Percentiles rank a stretch among this genome's conserved stretches.
Conservation (phyloP, 2,329 filamentous ascomycete species). For the Ceratocystiopsis minuta region DNA sequence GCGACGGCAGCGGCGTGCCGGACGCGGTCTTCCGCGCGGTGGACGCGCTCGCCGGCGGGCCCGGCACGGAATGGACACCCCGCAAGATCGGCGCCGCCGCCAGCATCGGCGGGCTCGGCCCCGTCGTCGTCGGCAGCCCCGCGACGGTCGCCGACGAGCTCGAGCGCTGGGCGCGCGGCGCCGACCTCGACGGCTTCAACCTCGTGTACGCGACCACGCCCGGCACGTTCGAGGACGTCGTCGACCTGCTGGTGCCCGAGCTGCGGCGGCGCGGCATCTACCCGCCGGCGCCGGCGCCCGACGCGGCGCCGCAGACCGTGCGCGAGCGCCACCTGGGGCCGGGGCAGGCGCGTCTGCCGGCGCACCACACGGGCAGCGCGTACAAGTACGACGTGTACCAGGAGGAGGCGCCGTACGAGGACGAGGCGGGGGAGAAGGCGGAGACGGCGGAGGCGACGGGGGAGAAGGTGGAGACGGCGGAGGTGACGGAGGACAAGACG, state of each 20-base stretch:
- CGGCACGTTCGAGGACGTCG: conserved; percentile 46
- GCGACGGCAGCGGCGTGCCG: not conserved
- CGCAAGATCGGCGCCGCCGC: conserved; percentile 7
- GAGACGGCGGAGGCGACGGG: too few relatives aligned
- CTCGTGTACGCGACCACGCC: conserved; percentile 30
- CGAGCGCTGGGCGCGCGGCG: conserved; percentile 48
- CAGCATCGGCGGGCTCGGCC: conserved; percentile 9
- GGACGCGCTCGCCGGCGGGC: not conserved
- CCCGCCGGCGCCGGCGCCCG: not conserved
- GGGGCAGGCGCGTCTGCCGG: too few relatives aligned
- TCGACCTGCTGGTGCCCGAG: conserved; percentile 46
- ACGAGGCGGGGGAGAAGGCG: too few relatives aligned
- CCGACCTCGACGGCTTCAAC: conserved; percentile 60
- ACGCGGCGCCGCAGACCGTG: conserved; percentile 23
- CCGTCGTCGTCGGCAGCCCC: conserved; percentile 39
- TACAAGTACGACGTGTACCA: too few relatives aligned
- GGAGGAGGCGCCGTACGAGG: too few relatives aligned
- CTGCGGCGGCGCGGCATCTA: conserved; percentile 33
- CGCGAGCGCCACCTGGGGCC: conserved; percentile 28
- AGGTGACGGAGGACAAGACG: too few relatives aligned
- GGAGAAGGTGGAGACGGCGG: too few relatives aligned
- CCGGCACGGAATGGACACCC: conserved; percentile 4
- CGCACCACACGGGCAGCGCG: too few relatives aligned
- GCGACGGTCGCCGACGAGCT: conserved; percentile 49
- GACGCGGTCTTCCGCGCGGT: conserved; percentile 1